phyloP scores from a whole-genome alignment of 306 rosid genomes.

The Senna tora region DNA sequence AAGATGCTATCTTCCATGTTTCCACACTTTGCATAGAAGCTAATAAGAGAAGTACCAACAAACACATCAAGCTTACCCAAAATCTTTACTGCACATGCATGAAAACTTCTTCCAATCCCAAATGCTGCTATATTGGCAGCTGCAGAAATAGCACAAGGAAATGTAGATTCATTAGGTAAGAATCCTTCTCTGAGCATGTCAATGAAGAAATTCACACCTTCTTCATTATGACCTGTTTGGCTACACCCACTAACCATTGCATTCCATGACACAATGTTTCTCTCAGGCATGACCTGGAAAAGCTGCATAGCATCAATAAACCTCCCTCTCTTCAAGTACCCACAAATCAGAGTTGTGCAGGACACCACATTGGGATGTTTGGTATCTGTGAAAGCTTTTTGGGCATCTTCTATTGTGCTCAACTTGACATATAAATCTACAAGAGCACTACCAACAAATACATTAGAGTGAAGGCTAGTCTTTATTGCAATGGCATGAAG shows the following conservation, averaged over 20 bases:
- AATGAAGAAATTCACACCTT: conserved; percentile 67
- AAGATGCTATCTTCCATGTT: conserved; percentile 75
- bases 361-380: conserved; percentile 76
- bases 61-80: conserved; percentile 71
- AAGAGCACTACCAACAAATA: conserved; percentile 81
- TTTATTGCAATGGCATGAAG: conserved; percentile 71
- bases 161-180: conserved; percentile 72
- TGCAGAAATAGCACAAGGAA: conserved; percentile 77
- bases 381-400: conserved; percentile 61
- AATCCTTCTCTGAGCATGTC: conserved; percentile 71
- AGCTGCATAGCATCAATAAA: conserved; percentile 63
- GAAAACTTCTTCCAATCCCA: conserved; percentile 78
- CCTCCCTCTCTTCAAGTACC: conserved; percentile 63
- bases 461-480: conserved; percentile 55
- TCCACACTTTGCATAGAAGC: conserved; percentile 89
- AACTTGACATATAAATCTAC: conserved; percentile 77
- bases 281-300: conserved; percentile 73
- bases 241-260: conserved; percentile 84
- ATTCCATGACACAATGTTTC: conserved; percentile 84
- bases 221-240: conserved; percentile 84
- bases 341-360: conserved; percentile 73
- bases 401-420: conserved; percentile 62
- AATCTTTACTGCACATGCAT: conserved; percentile 81
- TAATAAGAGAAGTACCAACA: conserved; percentile 68
- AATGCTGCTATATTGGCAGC: conserved; percentile 77